Evolutionary conservation across 2,329 filamentous ascomycete genomes (phyloP).

Genomic region (Albophoma yamanashiensis): DNA sequence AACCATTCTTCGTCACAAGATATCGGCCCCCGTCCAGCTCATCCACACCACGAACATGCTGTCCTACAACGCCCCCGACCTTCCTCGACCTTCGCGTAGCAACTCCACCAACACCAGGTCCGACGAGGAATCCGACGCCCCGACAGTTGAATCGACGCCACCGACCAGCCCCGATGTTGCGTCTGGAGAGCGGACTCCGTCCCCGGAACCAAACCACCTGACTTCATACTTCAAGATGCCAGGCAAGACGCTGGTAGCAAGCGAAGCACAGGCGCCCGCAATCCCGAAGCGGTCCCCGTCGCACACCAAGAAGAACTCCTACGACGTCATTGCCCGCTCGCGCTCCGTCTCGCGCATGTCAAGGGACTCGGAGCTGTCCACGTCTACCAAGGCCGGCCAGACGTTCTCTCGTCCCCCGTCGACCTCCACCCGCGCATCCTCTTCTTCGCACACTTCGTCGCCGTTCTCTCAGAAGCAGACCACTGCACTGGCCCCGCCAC

Average conservation of each 20-base stretch:
- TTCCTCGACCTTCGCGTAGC: conserved; percentile 43
- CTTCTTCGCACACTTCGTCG: conserved; percentile 28
- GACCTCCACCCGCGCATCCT: conserved; percentile 41
- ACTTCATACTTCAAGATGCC: conserved; percentile 55
- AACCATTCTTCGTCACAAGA: conserved; percentile 51
- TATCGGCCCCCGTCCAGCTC: conserved; percentile 78
- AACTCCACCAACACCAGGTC: conserved; percentile 45
- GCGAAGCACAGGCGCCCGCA: conserved; percentile 29
- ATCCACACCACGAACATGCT: conserved; percentile 95
- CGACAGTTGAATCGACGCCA: conserved; percentile 43
- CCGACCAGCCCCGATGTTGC: conserved; percentile 61
- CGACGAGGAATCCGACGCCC: conserved; percentile 62
- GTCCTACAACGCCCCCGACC: conserved; percentile 86
- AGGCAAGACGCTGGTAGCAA: conserved; percentile 26
- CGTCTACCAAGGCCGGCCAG: conserved; percentile 46
- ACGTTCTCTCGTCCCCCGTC: conserved; percentile 47
- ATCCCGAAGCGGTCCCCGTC: conserved; percentile 73
- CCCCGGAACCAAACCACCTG: conserved; percentile 54
- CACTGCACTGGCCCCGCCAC: conserved; percentile 16
- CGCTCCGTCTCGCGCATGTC: conserved; percentile 53
- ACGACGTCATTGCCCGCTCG: conserved; percentile 60
- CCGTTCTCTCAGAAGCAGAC: conserved; percentile 16
- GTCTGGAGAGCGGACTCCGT: conserved; percentile 40
- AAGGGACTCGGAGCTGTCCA: conserved; percentile 38
- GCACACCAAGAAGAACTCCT: conserved; percentile 75